Evolutionary conservation across 2,329 filamentous ascomycete genomes (phyloP).

Genomic region (Epichloe sibirici): DNA sequence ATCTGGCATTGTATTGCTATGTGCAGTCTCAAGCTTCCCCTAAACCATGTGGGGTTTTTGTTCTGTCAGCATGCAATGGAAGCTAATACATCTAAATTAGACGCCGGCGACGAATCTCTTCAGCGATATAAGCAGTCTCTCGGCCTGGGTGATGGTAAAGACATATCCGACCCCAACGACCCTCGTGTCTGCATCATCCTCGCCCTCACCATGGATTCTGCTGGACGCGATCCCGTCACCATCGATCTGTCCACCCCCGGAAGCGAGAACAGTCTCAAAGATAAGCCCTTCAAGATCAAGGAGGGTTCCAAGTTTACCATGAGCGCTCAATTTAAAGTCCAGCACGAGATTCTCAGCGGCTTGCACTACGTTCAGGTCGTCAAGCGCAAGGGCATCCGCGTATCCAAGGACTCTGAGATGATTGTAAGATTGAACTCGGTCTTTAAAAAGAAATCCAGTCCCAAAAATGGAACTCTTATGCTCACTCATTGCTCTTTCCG

Average conservation of each 20-base stretch:
- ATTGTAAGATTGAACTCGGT: slow-evolving; percentile 45
- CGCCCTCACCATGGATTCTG: slow-evolving; percentile 75
- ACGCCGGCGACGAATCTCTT: slow-evolving; percentile 77
- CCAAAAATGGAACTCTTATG: no score
- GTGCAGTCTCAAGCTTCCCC: not conserved
- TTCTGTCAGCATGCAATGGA: not conserved
- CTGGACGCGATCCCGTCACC: slow-evolving; percentile 71
- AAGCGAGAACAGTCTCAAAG: slow-evolving; percentile 66
- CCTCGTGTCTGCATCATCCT: slow-evolving; percentile 87
- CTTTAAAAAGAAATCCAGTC: not conserved
- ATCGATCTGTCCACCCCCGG: slow-evolving; percentile 73
- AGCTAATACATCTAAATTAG: slow-evolving; percentile 19
- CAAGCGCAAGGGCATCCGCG: slow-evolving; percentile 74
- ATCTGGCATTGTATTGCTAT: not conserved
- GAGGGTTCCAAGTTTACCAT: slow-evolving; percentile 90
- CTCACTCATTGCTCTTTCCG: not conserved
- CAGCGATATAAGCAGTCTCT: slow-evolving; percentile 97
- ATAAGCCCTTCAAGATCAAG: slow-evolving; percentile 95
- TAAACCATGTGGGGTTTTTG: not conserved
- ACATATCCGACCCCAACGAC: slow-evolving; percentile 67
- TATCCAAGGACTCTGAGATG: slow-evolving; percentile 96
- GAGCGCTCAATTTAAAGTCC: slow-evolving; percentile 87
- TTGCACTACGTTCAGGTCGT: slow-evolving; percentile 93
- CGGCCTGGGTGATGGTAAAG: slow-evolving; percentile 63
- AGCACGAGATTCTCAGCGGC: slow-evolving; percentile 91